Percentiles rank a stretch among this genome's conserved stretches.
Conservation (phyloP, 805 yeast species). For the Saccharomyces mikatae region DNA sequence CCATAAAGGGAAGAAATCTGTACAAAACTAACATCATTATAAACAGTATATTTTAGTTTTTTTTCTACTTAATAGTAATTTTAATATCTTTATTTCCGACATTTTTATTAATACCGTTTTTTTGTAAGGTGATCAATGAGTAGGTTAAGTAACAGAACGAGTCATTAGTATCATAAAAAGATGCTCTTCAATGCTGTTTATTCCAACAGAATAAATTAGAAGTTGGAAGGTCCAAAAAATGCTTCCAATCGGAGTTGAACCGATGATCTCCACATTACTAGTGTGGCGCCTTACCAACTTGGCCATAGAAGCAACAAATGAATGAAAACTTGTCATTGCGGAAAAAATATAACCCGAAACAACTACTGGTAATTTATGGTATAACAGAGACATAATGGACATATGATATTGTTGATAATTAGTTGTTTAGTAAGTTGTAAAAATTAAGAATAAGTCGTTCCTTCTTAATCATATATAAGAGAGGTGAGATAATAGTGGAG, state of each 20-base stretch:
- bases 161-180: background rate
- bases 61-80: background rate
- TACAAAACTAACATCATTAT: background rate
- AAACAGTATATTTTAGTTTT: background rate
- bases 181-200: conserved; percentile 4
- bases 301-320: conserved; percentile 56
- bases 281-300: conserved; percentile 83
- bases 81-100: background rate
- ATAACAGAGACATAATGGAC: no score
- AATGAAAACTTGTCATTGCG: no score
- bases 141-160: background rate
- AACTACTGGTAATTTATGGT: no score
- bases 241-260: conserved; percentile 71
- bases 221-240: no score
- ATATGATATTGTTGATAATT: no score
- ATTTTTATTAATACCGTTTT: background rate
- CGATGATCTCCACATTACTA: conserved; percentile 83
- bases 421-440: no score
- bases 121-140: background rate
- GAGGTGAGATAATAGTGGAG: no score
- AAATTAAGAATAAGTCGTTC: no score
- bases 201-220: no score
- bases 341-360: no score
- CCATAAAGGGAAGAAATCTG: background rate
- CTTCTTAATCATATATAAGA: no score